Percentiles rank a stretch among this genome's conserved stretches.
These are phyloP conservation scores for Quercus aquifolioides DNA, from an alignment of 306 rosid species.

Conservation along the genomic window DNA sequence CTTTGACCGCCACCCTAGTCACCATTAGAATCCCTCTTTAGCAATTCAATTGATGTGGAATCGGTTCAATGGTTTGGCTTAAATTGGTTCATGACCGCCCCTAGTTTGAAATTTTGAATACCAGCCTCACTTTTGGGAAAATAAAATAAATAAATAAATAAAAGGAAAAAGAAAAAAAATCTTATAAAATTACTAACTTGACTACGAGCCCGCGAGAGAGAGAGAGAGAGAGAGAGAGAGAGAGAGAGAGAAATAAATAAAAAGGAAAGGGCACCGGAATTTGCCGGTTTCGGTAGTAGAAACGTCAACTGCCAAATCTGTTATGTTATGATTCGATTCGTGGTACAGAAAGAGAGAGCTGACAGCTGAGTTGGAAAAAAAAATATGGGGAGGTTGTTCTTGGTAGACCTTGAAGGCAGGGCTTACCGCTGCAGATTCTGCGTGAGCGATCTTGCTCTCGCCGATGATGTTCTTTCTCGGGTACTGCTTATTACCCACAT, in stretches of 20 bases:
- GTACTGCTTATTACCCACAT: constrained; percentile 27
- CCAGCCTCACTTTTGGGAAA: too few relatives aligned
- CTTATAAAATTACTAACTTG: too few relatives aligned
- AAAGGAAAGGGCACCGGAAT: not conserved
- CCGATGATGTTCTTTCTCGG: constrained; percentile 64
- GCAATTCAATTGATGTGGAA: too few relatives aligned
- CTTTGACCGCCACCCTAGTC: too few relatives aligned
- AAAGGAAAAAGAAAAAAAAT: not conserved
- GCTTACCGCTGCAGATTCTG: constrained; percentile 61
- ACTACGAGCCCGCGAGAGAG: too few relatives aligned
- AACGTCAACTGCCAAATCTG: not conserved
- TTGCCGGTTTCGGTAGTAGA: constrained; percentile 14
- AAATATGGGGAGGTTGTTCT: constrained; percentile 69
- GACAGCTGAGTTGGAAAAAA: not conserved
- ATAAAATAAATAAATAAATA: not conserved
- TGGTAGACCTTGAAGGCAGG: constrained; percentile 76
- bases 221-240: too few relatives aligned
- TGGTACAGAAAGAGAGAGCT: not conserved
- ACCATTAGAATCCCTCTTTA: too few relatives aligned
- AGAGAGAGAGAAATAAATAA: too few relatives aligned
- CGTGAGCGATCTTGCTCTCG: constrained; percentile 55
- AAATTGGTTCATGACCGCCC: too few relatives aligned
- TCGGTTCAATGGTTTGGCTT: too few relatives aligned
- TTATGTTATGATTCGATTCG: not conserved
- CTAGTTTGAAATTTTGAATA: too few relatives aligned